Evolutionary conservation across 225 moss, liverwort and hornwort genomes (phyloP).

Genomic region (Polytrichum commune): DNA sequence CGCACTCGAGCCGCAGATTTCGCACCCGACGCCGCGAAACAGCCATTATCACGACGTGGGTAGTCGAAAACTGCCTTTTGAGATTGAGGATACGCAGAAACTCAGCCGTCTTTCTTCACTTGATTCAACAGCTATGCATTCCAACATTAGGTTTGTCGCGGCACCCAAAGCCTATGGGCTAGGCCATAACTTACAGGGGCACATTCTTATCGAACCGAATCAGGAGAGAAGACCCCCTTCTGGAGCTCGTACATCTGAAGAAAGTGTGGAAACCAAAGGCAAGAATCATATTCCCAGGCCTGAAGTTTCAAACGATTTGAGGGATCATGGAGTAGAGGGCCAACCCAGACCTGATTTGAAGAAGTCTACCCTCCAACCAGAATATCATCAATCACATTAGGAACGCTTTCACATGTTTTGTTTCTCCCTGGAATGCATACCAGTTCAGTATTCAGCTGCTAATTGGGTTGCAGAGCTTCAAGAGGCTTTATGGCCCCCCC

Average conservation of each 20-base stretch:
- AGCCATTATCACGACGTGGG: not conserved
- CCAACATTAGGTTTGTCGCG: conserved; percentile 12
- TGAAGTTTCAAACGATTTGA: not conserved
- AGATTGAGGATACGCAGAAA: conserved; percentile 4
- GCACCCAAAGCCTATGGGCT: conserved; percentile 26
- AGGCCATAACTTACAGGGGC: conserved; percentile 33
- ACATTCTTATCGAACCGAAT: conserved; percentile 17
- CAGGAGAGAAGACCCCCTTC: conserved; percentile 1
- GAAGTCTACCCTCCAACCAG: not conserved
- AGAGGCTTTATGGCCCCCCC: not conserved
- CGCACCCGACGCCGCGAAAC: not conserved
- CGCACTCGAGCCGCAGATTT: not conserved
- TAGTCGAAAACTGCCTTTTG: conserved; percentile 5
- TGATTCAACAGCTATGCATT: not conserved
- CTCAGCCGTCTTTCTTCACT: conserved; percentile 5
- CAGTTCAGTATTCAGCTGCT: not conserved
- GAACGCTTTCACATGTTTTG: not conserved
- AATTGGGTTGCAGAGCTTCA: conserved; percentile 10
- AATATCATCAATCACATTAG: not conserved
- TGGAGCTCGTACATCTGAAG: not conserved
- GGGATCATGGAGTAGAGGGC: not conserved
- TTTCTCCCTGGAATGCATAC: not conserved
- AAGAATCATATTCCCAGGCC: not conserved
- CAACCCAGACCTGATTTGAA: not conserved
- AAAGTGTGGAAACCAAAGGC: not conserved